These are phyloP conservation scores for Cutaneotrichosporon sp. DNA, from an alignment of 1,284 basidiomycete species.

Conservation along the genomic window DNA sequence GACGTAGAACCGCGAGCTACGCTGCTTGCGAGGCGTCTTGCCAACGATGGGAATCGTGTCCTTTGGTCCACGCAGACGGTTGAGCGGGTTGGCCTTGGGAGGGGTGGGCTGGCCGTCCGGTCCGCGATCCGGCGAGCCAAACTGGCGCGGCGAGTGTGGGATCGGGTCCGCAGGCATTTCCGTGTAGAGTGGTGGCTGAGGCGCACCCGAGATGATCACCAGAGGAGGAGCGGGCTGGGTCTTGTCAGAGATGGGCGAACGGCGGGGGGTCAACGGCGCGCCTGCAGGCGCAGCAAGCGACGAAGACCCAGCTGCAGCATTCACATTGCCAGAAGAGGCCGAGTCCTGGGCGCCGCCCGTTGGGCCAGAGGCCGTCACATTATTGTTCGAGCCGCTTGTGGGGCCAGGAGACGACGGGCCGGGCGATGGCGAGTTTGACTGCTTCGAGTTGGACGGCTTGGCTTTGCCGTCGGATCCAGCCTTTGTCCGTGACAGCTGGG, in stretches of 20 bases:
- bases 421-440: constrained; percentile 34
- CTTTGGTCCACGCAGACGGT: constrained; percentile 60
- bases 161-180: constrained; percentile 66
- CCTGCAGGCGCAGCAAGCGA: constrained; percentile 23
- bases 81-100: constrained; percentile 55
- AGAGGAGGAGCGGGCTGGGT: constrained; percentile 68
- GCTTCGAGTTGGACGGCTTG: constrained; percentile 55
- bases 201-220: constrained; percentile 69
- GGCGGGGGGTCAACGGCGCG: constrained; percentile 51
- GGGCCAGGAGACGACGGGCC: constrained; percentile 19
- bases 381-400: constrained; percentile 1
- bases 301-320: constrained; percentile 14
- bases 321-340: constrained; percentile 7
- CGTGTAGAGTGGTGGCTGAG: constrained; percentile 33
- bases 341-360: constrained; percentile 3
- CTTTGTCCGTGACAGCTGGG: constrained; percentile 44
- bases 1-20: constrained; percentile 92
- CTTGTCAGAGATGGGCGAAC: constrained; percentile 51
- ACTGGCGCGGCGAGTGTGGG: constrained; percentile 56
- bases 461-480: constrained; percentile 43
- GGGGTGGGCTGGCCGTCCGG: constrained; percentile 52
- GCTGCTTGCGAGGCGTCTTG: constrained; percentile 91
- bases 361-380: background rate
- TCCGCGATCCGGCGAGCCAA: constrained; percentile 45
- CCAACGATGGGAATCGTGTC: constrained; percentile 93